Evolutionary conservation across 306 rosid species (phyloP).

Genomic region (Prunus fruticosa): DNA sequence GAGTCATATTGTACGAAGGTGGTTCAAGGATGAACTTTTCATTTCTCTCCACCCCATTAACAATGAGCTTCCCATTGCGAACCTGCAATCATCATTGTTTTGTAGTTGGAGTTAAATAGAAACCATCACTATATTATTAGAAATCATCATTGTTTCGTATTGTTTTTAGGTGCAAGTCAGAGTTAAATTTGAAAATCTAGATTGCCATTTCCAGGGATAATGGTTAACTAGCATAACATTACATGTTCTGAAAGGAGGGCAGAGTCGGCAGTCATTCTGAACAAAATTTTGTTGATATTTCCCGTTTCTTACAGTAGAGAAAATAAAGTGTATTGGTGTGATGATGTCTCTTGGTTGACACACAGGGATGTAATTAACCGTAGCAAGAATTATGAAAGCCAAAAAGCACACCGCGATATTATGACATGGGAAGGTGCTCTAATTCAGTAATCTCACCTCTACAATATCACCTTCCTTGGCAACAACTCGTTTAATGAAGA

Average conservation of each 20-base stretch:
- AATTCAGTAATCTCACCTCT: slow-evolving; percentile 57
- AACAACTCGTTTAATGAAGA: slow-evolving; percentile 86
- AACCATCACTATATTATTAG: background rate
- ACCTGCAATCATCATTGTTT: slow-evolving; percentile 51
- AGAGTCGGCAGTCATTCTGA: background rate
- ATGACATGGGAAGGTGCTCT: background rate
- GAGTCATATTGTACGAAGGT: slow-evolving; percentile 81
- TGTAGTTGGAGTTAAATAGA: background rate
- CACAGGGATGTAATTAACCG: background rate
- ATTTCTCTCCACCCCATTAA: slow-evolving; percentile 88
- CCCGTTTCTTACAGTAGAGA: background rate
- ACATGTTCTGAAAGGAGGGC: background rate
- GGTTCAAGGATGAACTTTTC: slow-evolving; percentile 79
- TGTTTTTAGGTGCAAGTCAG: background rate
- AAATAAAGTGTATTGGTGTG: background rate
- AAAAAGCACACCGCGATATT: background rate
- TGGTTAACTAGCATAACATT: background rate
- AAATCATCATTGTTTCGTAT: background rate
- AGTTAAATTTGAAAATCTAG: background rate
- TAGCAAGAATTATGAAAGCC: background rate
- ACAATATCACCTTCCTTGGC: slow-evolving; percentile 90
- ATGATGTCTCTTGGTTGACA: background rate
- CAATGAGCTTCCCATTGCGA: slow-evolving; percentile 78
- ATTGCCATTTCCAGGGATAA: background rate
- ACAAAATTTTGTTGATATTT: background rate